phyloP scores from a whole-genome alignment of 2,329 filamentous ascomycete species.

The Pestalotiopsis fici region DNA sequence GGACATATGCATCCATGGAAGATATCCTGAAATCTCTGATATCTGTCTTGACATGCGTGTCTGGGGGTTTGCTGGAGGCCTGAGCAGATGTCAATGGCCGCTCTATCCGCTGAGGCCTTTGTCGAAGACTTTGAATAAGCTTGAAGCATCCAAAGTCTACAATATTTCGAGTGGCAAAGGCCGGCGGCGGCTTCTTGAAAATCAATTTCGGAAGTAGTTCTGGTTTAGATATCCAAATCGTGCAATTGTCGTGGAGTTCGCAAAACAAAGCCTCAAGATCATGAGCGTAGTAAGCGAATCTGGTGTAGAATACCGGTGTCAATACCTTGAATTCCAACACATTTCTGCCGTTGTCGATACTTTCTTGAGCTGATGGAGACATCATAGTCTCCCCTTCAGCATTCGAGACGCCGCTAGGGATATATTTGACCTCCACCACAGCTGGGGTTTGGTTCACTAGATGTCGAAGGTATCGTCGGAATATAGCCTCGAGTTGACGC shows the following conservation, averaged over 20 bases:
- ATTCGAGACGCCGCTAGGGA: constrained; percentile 48
- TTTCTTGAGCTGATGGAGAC: constrained; percentile 24
- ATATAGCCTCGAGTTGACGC: constrained; percentile 43
- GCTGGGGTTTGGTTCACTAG: constrained; percentile 48
- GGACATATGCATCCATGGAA: constrained; percentile 51
- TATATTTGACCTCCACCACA: constrained; percentile 53
- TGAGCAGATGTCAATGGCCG: constrained; percentile 41
- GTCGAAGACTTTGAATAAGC: constrained; percentile 44
- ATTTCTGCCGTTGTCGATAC: constrained; percentile 25
- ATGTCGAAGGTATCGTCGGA: constrained; percentile 47
- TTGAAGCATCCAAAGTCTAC: constrained; percentile 44
- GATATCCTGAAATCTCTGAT: constrained; percentile 50
- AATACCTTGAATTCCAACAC: constrained; percentile 58
- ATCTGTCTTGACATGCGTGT: constrained; percentile 30
- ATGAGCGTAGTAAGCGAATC: constrained; percentile 64
- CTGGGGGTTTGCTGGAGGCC: constrained; percentile 1
- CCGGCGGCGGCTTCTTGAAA: constrained; percentile 37
- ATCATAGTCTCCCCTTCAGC: constrained; percentile 36
- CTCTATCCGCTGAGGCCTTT: constrained; percentile 40
- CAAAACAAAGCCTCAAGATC: constrained; percentile 62
- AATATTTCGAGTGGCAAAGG: constrained; percentile 33
- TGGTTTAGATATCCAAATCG: constrained; percentile 57
- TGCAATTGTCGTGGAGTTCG: constrained; percentile 60
- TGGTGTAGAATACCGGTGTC: constrained; percentile 67
- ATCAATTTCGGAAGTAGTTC: constrained; percentile 49